Evolutionary conservation across 805 yeast species (phyloP), one percentile per base, ranked within the genome.

Genomic region (Candida arabinofermentans): DNA sequence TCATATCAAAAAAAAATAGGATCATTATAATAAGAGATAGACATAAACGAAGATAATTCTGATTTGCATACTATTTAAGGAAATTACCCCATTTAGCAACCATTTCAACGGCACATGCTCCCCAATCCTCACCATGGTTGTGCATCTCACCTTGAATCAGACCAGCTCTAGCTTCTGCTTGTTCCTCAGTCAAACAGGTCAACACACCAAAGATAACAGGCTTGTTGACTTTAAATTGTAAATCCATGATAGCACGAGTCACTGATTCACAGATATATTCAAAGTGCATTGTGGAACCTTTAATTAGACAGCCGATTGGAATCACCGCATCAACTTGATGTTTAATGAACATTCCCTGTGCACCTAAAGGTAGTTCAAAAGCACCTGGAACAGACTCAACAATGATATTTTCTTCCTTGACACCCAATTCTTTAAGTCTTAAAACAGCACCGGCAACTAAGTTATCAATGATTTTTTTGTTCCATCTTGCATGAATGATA

Each of bases 101-200:
- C 98, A 93, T 91, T 70, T 91, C 99, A 22, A 93, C 96, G 13
- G 99, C 99, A 41, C 97, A 96, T 27, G 95, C 90, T 53, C 96
- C 99, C 99, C 99, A 91, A 64, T 93, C 99, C 58, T 77, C 87
- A 50, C 99, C 99, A 59, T 93, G 99, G 70, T 91, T 91, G 65
- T 93, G 98, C 81, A 81, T 77, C 53, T 80, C 80, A 43, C 84
- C 88, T 24, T 66, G 66, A 30, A 72, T 63, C 47, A 91, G 69
- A 21, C 98, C 99, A 10, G 98, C 96, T 66, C 99, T 82, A 17
- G 81, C 81, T 52, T 83, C 76, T 12, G 98, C 99, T 69, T 93
- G 99, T 57, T 85, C 90, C 53, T 89, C 96, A 23, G 96, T 90
- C 54, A 90, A 65, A 65, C 96, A 90, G 17, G 98, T 93, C 57